Conservation (phyloP, 148 eudicot genomes). For the Amaranthus hypochondriacus region DNA sequence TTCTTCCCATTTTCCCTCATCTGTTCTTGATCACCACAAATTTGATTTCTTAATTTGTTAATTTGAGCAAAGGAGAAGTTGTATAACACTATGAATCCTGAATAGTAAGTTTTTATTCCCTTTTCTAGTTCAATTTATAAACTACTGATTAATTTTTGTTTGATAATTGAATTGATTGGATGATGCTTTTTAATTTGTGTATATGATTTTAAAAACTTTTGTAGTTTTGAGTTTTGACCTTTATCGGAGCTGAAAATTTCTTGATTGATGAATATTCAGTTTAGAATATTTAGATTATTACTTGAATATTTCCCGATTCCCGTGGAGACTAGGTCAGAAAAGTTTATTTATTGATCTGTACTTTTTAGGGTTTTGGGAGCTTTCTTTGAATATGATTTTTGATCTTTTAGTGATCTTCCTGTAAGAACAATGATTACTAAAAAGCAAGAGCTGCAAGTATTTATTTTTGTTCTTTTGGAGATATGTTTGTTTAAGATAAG, state of each 20-base stretch:
- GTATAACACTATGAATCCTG: constrained; percentile 8
- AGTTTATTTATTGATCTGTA: no score
- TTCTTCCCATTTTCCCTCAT: neutral
- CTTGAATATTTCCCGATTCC: no score
- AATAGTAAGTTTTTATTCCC: constrained; percentile 10
- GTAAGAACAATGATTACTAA: no score
- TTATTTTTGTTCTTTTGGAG: no score
- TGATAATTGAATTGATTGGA: neutral
- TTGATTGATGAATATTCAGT: neutral
- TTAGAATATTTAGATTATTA: no score
- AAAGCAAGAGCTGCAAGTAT: no score
- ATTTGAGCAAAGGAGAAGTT: no score
- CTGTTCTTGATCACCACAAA: neutral
- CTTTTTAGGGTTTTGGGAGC: no score
- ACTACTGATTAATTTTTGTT: neutral
- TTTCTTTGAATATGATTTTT: no score
- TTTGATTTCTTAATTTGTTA: neutral
- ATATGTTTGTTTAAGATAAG: no score
- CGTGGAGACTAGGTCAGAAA: no score
- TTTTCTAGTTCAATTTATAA: neutral
- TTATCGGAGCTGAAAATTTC: neutral
- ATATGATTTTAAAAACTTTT: neutral
- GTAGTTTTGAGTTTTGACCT: neutral
- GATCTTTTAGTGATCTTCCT: no score
- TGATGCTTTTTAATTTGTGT: neutral